These are phyloP conservation scores for Mucor ambiguus DNA, from an alignment of 371 early-diverging fungal genomes.

Conservation along the genomic window DNA sequence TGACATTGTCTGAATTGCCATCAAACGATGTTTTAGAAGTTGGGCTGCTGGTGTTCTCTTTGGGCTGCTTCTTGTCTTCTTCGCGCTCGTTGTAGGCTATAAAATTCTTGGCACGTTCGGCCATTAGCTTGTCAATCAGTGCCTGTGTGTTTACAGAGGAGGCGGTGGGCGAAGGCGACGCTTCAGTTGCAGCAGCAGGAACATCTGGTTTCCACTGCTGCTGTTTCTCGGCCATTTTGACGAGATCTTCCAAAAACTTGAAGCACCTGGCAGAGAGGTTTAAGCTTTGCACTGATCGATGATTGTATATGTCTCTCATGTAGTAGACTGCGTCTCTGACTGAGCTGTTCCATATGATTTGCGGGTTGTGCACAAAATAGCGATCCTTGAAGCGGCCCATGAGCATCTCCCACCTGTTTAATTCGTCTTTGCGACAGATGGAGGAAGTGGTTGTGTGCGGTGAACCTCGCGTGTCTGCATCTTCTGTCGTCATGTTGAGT, in stretches of 20 bases:
- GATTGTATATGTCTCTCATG: slow-evolving; percentile 18
- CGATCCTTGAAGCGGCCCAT: slow-evolving; percentile 31
- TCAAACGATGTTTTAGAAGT: neutral
- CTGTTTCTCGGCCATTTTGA: slow-evolving; percentile 27
- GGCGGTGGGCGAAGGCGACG: slow-evolving; percentile 4
- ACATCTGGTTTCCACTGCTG: slow-evolving; percentile 26
- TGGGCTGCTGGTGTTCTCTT: too few species aligned
- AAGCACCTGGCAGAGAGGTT: slow-evolving; percentile 34
- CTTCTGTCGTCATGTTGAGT: slow-evolving; percentile 2
- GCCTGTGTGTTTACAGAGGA: slow-evolving; percentile 35
- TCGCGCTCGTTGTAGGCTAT: slow-evolving; percentile 52
- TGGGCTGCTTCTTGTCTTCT: slow-evolving; percentile 17
- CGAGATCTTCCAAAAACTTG: slow-evolving; percentile 34
- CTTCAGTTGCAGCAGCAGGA: neutral
- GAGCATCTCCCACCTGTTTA: slow-evolving; percentile 25
- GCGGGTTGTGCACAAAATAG: slow-evolving; percentile 34
- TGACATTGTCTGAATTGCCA: slow-evolving; percentile 6
- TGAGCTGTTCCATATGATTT: slow-evolving; percentile 38
- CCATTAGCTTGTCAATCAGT: slow-evolving; percentile 54
- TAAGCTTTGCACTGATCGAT: slow-evolving; percentile 19
- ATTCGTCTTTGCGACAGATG: neutral
- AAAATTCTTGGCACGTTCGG: slow-evolving; percentile 46
- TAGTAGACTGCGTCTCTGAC: slow-evolving; percentile 27
- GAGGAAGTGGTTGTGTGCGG: slow-evolving; percentile 9
- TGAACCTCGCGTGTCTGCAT: neutral